These are phyloP conservation scores for Clonostachys solani DNA, from an alignment of 2,329 filamentous ascomycete species.

Conservation along the genomic window DNA sequence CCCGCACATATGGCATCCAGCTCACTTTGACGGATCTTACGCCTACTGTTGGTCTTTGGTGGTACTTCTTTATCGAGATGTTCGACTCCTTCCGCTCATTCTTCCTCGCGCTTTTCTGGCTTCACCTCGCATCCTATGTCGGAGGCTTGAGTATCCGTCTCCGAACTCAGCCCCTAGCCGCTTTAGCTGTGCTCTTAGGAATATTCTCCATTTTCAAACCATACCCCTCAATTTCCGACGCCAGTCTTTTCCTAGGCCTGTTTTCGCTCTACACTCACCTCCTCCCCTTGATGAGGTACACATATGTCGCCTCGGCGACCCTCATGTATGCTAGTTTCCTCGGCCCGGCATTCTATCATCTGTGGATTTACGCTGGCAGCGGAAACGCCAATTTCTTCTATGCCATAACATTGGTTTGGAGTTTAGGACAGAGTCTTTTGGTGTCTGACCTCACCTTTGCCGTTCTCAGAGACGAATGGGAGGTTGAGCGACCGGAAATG, in stretches of 20 bases:
- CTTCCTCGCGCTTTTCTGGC: slow-evolving; percentile 97
- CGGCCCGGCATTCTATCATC: slow-evolving; percentile 90
- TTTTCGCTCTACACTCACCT: slow-evolving; percentile 87
- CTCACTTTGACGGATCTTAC: slow-evolving; percentile 87
- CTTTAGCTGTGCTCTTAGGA: slow-evolving; percentile 78
- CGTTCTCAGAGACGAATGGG: slow-evolving; percentile 87
- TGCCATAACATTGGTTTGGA: slow-evolving; percentile 98
- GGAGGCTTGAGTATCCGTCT: slow-evolving; percentile 80
- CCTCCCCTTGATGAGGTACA: slow-evolving; percentile 90
- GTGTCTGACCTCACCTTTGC: slow-evolving; percentile 88
- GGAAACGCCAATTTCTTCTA: slow-evolving; percentile 99
- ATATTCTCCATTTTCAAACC: slow-evolving; percentile 96
- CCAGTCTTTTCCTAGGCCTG: slow-evolving; percentile 78
- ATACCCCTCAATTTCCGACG: slow-evolving; percentile 90
- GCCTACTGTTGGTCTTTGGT: slow-evolving; percentile 95
- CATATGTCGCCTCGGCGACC: slow-evolving; percentile 78
- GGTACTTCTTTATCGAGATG: slow-evolving; percentile 99
- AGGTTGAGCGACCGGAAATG: slow-evolving; percentile 86
- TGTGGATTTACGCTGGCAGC: slow-evolving; percentile 97
- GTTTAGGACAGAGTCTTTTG: slow-evolving; percentile 79
- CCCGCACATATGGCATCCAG: slow-evolving; percentile 89
- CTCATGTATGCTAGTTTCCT: slow-evolving; percentile 85
- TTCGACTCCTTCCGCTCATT: slow-evolving; percentile 97
- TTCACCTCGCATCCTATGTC: slow-evolving; percentile 88
- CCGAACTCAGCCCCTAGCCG: slow-evolving; percentile 80